These are phyloP conservation scores for Lomentospora prolificans DNA, from an alignment of 2,329 filamentous ascomycete genomes.

Conservation along the genomic window DNA sequence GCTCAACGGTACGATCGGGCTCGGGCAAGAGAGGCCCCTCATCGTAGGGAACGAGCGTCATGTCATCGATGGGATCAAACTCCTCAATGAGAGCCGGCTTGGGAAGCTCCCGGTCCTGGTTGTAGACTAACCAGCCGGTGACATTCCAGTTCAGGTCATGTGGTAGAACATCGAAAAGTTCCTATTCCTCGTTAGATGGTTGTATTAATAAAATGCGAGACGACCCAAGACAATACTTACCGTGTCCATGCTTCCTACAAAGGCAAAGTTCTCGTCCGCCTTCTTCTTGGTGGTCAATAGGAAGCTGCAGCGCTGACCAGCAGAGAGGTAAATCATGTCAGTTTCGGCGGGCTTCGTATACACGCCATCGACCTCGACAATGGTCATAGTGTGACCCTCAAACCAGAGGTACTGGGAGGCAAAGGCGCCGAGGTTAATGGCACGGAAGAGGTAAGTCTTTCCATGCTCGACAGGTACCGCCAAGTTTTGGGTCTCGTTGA, in stretches of 20 bases:
- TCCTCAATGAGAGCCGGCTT: constrained; percentile 46
- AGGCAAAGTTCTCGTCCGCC: constrained; percentile 53
- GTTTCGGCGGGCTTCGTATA: constrained; percentile 53
- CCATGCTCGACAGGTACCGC: constrained; percentile 33
- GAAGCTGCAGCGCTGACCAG: constrained; percentile 58
- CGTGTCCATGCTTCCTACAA: constrained; percentile 58
- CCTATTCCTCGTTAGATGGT: constrained; percentile 22
- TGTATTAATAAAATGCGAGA: constrained; percentile 23
- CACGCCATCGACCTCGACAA: constrained; percentile 65
- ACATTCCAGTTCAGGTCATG: constrained; percentile 55
- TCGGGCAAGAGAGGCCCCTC: constrained; percentile 34
- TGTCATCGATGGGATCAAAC: constrained; percentile 64
- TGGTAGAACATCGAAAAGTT: constrained; percentile 60
- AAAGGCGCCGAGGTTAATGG: constrained; percentile 58
- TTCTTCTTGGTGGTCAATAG: constrained; percentile 54
- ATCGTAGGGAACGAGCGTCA: constrained; percentile 50
- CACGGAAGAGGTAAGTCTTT: constrained; percentile 48
- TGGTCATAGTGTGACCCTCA: constrained; percentile 55
- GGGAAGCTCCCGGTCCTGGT: constrained; percentile 34
- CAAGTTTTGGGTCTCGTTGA: constrained; percentile 39
- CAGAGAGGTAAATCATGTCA: constrained; percentile 53
- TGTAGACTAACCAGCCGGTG: constrained; percentile 55
- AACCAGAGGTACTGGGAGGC: constrained; percentile 58
- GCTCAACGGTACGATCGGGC: constrained; percentile 38
- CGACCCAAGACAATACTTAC: not conserved